phyloP scores from a whole-genome alignment of 306 rosid genomes.

The Nissolia schottii region DNA sequence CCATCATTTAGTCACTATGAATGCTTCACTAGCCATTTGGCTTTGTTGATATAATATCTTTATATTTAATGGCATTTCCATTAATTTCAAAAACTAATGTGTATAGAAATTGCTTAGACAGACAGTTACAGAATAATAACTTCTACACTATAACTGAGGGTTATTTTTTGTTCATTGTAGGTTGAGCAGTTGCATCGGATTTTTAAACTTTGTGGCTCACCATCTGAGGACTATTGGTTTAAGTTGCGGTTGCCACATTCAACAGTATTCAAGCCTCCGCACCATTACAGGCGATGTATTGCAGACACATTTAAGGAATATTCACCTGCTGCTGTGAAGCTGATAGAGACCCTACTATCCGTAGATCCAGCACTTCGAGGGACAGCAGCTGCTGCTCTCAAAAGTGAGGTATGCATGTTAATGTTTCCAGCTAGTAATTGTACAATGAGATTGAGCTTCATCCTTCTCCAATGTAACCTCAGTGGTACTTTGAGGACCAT shows the following conservation, averaged over 20 bases:
- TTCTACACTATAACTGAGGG: conserved; percentile 19
- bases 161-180: conserved; percentile 42
- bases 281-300: conserved; percentile 72
- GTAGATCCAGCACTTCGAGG: conserved; percentile 77
- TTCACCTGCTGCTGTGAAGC: conserved; percentile 64
- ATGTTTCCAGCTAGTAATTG: background rate
- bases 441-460: background rate
- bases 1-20: background rate
- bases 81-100: background rate
- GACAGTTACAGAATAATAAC: background rate
- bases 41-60: background rate
- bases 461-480: background rate
- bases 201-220: conserved; percentile 97
- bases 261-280: conserved; percentile 72
- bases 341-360: conserved; percentile 74
- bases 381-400: conserved; percentile 79
- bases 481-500: background rate
- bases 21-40: background rate
- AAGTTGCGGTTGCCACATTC: conserved; percentile 59
- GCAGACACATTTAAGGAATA: conserved; percentile 72
- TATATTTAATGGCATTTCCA: background rate
- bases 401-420: conserved; percentile 65
- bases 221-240: conserved; percentile 87
- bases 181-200: conserved; percentile 97
- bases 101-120: background rate